phyloP scores from a whole-genome alignment of 1,284 basidiomycete species.

The Marasmius sp. region DNA sequence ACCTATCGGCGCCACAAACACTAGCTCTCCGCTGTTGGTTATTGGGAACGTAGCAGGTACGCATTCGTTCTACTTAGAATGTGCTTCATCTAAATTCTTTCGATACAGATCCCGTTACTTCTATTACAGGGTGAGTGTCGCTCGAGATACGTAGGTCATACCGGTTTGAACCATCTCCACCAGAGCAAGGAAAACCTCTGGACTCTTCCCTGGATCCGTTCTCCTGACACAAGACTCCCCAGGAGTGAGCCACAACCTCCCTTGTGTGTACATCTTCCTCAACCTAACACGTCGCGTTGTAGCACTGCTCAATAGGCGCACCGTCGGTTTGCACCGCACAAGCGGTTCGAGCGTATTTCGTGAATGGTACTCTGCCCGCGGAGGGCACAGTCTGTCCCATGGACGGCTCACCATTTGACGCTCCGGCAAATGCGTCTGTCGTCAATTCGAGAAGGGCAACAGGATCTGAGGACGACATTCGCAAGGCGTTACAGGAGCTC shows the following conservation, averaged over 20 bases:
- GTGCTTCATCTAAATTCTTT: not conserved
- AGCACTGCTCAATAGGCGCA: constrained; percentile 43
- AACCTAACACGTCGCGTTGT: not conserved
- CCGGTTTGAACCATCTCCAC: not conserved
- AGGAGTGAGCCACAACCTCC: constrained; percentile 31
- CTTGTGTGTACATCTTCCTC: not conserved
- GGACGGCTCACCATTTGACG: constrained; percentile 8
- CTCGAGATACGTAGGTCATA: not conserved
- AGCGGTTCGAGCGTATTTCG: constrained; percentile 40
- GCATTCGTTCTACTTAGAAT: not conserved
- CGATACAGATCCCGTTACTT: constrained; percentile 40
- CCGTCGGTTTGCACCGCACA: constrained; percentile 44
- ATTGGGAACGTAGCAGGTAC: constrained; percentile 19
- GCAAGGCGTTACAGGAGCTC: too few species aligned
- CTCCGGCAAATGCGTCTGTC: too few species aligned
- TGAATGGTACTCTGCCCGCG: constrained; percentile 39
- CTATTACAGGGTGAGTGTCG: constrained; percentile 27
- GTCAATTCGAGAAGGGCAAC: too few species aligned
- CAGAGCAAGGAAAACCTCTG: constrained; percentile 40
- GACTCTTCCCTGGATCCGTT: constrained; percentile 33
- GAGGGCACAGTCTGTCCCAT: constrained; percentile 39
- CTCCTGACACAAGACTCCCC: constrained; percentile 41
- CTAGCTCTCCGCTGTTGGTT: constrained; percentile 19
- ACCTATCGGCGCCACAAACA: constrained; percentile 17
- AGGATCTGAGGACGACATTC: too few species aligned